Conservation (phyloP, 805 yeast genomes). For the Kluyveromyces aestuarii region DNA sequence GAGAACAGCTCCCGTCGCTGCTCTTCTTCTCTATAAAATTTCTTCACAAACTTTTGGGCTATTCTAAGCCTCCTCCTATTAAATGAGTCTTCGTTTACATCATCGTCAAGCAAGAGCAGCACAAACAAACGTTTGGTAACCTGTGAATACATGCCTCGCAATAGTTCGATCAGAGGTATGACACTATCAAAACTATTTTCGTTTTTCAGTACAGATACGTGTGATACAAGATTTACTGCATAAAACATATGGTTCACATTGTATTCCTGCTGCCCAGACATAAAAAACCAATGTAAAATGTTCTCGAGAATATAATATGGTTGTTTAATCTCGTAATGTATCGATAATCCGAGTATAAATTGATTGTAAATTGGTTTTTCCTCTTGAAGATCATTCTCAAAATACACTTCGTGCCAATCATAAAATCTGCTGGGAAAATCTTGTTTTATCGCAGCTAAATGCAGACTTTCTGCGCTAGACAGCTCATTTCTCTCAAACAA, state of each 20-base stretch:
- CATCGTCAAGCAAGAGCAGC: conserved; percentile 5
- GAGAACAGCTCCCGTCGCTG: conserved; percentile 8
- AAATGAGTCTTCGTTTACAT: conserved; percentile 2
- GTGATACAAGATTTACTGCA: conserved; percentile 7
- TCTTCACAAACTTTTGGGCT: conserved; percentile 6
- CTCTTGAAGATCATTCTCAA: conserved; percentile 7
- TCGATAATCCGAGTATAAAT: conserved; percentile 5
- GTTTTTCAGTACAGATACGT: conserved; percentile 2
- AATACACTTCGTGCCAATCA: conserved; percentile 8
- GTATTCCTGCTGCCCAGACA: neutral
- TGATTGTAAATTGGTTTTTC: conserved; percentile 6
- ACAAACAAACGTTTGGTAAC: neutral
- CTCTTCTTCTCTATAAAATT: conserved; percentile 7
- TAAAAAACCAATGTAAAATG: conserved; percentile 8
- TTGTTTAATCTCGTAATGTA: conserved; percentile 4
- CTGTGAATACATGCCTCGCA: neutral
- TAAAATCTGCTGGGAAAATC: conserved; percentile 17
- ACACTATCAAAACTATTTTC: conserved; percentile 2
- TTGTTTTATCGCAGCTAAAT: neutral
- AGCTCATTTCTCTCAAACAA: neutral
- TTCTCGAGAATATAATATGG: conserved; percentile 5
- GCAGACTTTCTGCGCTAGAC: neutral
- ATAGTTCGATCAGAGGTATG: conserved; percentile 1
- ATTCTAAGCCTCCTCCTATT: conserved; percentile 3
- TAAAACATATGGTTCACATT: conserved; percentile 8